Evolutionary conservation across 129 eudicot species (phyloP).

Genomic region (Glebionis coronaria): DNA sequence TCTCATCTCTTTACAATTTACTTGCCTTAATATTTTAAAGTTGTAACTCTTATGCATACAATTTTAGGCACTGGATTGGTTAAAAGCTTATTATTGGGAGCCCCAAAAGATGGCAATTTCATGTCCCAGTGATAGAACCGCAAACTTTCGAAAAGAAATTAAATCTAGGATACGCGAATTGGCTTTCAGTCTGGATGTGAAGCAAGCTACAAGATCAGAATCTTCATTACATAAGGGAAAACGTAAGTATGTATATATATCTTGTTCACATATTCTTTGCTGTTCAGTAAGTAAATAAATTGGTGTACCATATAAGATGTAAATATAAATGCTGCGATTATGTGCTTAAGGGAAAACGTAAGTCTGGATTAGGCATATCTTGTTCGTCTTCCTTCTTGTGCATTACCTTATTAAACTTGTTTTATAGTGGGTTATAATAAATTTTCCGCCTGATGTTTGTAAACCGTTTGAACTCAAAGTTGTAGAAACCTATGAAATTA

Average conservation of each 20-base stretch:
- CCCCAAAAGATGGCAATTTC: conserved; percentile 75
- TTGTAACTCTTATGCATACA: conserved; percentile 11
- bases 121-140: conserved; percentile 29
- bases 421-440: too few species aligned
- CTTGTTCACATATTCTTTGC: background rate
- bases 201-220: conserved; percentile 35
- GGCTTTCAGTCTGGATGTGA: conserved; percentile 43
- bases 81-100: conserved; percentile 81
- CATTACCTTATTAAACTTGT: too few species aligned
- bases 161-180: conserved; percentile 55
- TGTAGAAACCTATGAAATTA: background rate
- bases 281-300: background rate
- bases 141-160: conserved; percentile 49
- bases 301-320: background rate
- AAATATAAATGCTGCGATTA: background rate
- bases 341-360: too few species aligned
- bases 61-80: conserved; percentile 87
- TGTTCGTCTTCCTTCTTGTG: too few species aligned
- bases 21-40: background rate
- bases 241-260: conserved; percentile 44
- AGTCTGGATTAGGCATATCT: too few species aligned
- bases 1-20: background rate
- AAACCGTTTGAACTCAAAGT: conserved; percentile 2
- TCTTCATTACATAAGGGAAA: conserved; percentile 51
- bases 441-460: background rate